Evolutionary conservation across 139 green algal genomes (phyloP).

Genomic region (Chlamydomonas eustigma): DNA sequence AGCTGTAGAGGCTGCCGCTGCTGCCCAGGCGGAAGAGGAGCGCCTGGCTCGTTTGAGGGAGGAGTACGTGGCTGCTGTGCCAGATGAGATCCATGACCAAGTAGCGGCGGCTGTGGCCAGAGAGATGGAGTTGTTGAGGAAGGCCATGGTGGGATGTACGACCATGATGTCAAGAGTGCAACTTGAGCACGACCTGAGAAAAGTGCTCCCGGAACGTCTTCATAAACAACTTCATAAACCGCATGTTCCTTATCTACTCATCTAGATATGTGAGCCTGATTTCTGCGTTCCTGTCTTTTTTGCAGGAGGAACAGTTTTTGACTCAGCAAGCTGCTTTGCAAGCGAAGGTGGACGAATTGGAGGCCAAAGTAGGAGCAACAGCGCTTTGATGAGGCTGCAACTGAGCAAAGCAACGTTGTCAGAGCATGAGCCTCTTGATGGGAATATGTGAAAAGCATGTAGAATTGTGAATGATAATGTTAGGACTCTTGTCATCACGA

Average conservation of each 20-base stretch:
- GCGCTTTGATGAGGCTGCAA: no score
- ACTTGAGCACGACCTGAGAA: neutral
- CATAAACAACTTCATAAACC: neutral
- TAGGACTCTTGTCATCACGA: no score
- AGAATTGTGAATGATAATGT: no score
- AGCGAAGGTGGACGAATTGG: neutral
- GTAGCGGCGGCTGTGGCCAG: constrained; percentile 39
- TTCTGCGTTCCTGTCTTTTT: neutral
- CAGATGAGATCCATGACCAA: constrained; percentile 51
- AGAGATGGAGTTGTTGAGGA: constrained; percentile 35
- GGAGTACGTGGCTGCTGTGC: constrained; percentile 48
- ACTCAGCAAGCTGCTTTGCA: neutral
- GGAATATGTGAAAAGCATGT: no score
- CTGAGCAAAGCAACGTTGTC: no score
- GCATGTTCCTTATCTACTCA: neutral
- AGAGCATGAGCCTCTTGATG: no score
- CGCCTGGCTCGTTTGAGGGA: constrained; percentile 19
- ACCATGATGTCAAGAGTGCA: neutral
- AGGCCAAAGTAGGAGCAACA: constrained; percentile 1
- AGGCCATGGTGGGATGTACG: neutral
- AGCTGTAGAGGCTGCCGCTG: constrained; percentile 30
- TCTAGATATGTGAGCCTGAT: neutral
- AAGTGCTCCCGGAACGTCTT: neutral
- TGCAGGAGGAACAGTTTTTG: constrained; percentile 9
- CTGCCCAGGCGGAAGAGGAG: constrained; percentile 21